These are phyloP conservation scores for Penicillium dipodomyicola DNA, from an alignment of 495 filamentous ascomycete genomes.

Conservation along the genomic window DNA sequence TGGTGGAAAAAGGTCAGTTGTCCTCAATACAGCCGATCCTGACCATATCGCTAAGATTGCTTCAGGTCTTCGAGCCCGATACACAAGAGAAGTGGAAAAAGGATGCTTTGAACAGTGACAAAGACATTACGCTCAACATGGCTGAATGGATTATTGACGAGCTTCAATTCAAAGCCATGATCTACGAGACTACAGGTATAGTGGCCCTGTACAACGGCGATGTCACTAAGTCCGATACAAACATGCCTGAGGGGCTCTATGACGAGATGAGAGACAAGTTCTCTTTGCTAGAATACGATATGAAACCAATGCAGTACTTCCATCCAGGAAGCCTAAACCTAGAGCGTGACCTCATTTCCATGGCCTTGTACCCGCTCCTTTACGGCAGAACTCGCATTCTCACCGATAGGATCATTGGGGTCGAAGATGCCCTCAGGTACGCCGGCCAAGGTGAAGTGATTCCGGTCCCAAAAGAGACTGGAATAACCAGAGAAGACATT, in stretches of 20 bases:
- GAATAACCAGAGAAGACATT: conserved; percentile 36
- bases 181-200: conserved; percentile 31
- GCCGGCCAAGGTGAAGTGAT: conserved; percentile 33
- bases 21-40: background rate
- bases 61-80: conserved; percentile 41
- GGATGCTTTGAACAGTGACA: conserved; percentile 27
- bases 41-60: background rate
- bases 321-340: conserved; percentile 21
- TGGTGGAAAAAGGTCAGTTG: conserved; percentile 52
- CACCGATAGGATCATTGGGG: conserved; percentile 20
- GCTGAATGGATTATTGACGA: conserved; percentile 54
- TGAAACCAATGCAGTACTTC: conserved; percentile 19
- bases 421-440: conserved; percentile 26
- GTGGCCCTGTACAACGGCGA: conserved; percentile 39
- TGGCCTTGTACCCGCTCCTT: conserved; percentile 43
- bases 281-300: conserved; percentile 20
- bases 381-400: conserved; percentile 42
- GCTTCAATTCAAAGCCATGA: conserved; percentile 46
- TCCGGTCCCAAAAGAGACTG: conserved; percentile 26
- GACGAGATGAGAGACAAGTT: conserved; percentile 31
- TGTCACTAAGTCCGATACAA: conserved; percentile 42
- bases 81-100: conserved; percentile 40
- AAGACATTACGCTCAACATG: conserved; percentile 47
- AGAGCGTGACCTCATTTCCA: conserved; percentile 40
- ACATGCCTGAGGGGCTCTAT: conserved; percentile 28